Evolutionary conservation across 179 eudicot species (phyloP).

Genomic region (Amaranthus tricolor): DNA sequence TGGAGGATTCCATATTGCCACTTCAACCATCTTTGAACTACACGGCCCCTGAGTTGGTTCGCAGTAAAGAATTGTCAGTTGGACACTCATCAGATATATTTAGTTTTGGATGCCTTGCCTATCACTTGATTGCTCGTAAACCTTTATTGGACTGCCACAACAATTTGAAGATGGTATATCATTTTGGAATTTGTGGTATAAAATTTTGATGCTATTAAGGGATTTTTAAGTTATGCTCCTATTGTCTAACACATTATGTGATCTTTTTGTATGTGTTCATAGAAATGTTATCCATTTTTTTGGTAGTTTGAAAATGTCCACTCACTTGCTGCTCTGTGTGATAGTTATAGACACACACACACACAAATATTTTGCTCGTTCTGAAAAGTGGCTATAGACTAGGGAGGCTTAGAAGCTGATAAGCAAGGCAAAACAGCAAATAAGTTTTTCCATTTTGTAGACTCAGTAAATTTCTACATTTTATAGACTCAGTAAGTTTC

Average conservation of each 20-base stretch:
- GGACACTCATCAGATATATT: conserved; percentile 83
- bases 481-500: background rate
- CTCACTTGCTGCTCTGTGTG: background rate
- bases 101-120: conserved; percentile 93
- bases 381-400: background rate
- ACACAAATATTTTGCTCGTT: background rate
- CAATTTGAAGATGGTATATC: conserved; percentile 93
- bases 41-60: conserved; percentile 94
- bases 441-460: background rate
- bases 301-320: background rate
- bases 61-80: conserved; percentile 62
- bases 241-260: background rate
- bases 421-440: background rate
- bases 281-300: background rate
- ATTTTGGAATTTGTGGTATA: conserved; percentile 21
- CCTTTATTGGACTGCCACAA: conserved; percentile 97
- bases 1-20: conserved; percentile 89
- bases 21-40: conserved; percentile 95
- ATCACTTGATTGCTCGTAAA: conserved; percentile 85
- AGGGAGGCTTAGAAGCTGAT: background rate
- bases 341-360: background rate
- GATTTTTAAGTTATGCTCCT: background rate
- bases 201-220: conserved; percentile 6
- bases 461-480: background rate
- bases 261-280: background rate